Conservation (phyloP, 257 asterid genomes). For the Cinchona pubescens region DNA sequence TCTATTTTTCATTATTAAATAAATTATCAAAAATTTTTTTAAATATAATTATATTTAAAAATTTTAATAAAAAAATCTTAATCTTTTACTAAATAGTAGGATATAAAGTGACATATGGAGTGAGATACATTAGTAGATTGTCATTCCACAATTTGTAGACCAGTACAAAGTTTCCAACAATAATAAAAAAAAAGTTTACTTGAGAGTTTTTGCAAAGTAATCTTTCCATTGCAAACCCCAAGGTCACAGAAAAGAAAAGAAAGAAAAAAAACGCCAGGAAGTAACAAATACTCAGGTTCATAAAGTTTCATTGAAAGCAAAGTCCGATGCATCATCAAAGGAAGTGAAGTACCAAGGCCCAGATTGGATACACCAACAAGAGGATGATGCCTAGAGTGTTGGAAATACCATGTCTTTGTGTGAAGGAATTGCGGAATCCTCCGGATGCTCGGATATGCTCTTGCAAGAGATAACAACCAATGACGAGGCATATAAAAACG, state of each 20-base stretch:
- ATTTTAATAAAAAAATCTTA: too few species aligned
- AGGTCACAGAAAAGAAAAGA: too few species aligned
- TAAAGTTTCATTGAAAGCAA: too few species aligned
- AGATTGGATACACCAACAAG: constrained; percentile 67
- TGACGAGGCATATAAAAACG: constrained; percentile 50
- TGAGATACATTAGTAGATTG: background rate
- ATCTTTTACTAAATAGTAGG: too few species aligned
- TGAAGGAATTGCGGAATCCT: constrained; percentile 84
- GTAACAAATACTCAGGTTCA: background rate
- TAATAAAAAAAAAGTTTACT: too few species aligned
- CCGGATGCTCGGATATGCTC: constrained; percentile 88
- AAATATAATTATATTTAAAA: too few species aligned
- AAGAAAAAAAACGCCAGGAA: background rate
- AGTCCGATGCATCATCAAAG: constrained; percentile 1
- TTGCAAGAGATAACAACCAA: constrained; percentile 82
- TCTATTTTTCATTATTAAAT: too few species aligned
- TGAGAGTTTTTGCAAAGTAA: background rate
- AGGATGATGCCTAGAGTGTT: constrained; percentile 81
- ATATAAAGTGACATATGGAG: too few species aligned
- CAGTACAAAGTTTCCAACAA: background rate
- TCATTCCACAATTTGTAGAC: too few species aligned
- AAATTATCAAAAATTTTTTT: too few species aligned
- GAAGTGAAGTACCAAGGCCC: constrained; percentile 55
- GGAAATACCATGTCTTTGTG: constrained; percentile 76
- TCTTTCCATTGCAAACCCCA: background rate